Base-by-base conservation (phyloP, 2,329 filamentous ascomycete species). In the Leptographium flavum region DNA sequence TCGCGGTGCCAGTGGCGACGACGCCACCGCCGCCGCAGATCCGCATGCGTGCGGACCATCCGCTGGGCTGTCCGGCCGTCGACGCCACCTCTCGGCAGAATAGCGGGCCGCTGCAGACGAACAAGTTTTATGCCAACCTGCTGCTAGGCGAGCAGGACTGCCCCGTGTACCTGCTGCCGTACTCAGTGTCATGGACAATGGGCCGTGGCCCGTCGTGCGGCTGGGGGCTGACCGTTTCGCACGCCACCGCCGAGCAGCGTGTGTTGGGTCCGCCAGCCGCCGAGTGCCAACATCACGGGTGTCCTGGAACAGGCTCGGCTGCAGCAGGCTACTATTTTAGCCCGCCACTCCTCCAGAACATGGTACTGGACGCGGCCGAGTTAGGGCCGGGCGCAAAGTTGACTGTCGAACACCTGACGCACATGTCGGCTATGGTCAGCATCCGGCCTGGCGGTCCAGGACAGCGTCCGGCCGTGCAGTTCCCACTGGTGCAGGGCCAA, bases 401-500 rank as follows among this genome's bases (percentile, higher is more conserved):
- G 27, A 74, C 72, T 0, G 68, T 60, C 14, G 68, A 74, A 58
- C 66, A 62, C 53, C 60, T 72, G 52, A 79, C 67, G 46, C 75
- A 68, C 43, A 81, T 68, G 56, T 83, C 67, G 31, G 73, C 64
- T 14, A 78, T 86, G 50, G 76, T 87, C 39, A 81, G 83, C 38
- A 67, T 96, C 28, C 71, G 66, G 42, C 68, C 71, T 3, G 64
- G 68, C 21, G 23, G 42, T 10, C 57, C 39, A 4, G 14, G 11
- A 14, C 38, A 10, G 21, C 30, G 60, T n/a, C 66, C 81, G 1
- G 68, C 73, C 1, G 71, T 96, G 19, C 81, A 76, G 0, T 87
- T 94, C 52, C 87, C 88, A 0, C 58, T 95, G 8, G 78, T 94
- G 0, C 90, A 96, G 57, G 92, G 92, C 11, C 92, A 93, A 78